Conservation (phyloP, 768 basidiomycete species). For the Hypholoma sublateritium region DNA sequence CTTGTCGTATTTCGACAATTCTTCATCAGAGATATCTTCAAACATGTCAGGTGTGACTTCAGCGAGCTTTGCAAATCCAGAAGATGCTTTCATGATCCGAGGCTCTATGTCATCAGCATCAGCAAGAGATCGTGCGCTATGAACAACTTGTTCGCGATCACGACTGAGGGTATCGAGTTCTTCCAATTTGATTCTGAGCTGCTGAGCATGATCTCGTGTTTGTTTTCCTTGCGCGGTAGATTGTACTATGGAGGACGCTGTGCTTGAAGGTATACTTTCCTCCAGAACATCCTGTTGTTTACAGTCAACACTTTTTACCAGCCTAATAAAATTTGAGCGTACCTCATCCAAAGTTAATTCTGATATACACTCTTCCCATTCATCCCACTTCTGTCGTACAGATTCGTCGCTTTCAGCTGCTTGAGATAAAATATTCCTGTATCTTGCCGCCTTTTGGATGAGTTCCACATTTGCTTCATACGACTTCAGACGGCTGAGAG, state of each 20-base stretch:
- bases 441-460: constrained; percentile 67
- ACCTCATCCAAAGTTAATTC: constrained; percentile 69
- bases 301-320: not conserved
- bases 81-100: constrained; percentile 64
- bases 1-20: constrained; percentile 79
- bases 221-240: constrained; percentile 35
- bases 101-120: constrained; percentile 73
- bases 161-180: constrained; percentile 72
- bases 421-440: constrained; percentile 67
- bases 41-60: constrained; percentile 87
- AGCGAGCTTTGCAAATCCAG: constrained; percentile 60
- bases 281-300: constrained; percentile 59
- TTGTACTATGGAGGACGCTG: constrained; percentile 29
- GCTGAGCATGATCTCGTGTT: constrained; percentile 66
- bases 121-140: constrained; percentile 60
- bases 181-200: constrained; percentile 73
- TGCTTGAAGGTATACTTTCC: constrained; percentile 66
- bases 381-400: constrained; percentile 82
- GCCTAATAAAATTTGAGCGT: constrained; percentile 20
- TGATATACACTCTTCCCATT: constrained; percentile 76
- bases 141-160: constrained; percentile 59
- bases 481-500: constrained; percentile 60
- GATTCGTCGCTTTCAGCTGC: constrained; percentile 76
- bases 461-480: constrained; percentile 78
- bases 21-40: constrained; percentile 77